Conservation (phyloP, 1,284 basidiomycete species). For the Fomitopsis pinicola region DNA sequence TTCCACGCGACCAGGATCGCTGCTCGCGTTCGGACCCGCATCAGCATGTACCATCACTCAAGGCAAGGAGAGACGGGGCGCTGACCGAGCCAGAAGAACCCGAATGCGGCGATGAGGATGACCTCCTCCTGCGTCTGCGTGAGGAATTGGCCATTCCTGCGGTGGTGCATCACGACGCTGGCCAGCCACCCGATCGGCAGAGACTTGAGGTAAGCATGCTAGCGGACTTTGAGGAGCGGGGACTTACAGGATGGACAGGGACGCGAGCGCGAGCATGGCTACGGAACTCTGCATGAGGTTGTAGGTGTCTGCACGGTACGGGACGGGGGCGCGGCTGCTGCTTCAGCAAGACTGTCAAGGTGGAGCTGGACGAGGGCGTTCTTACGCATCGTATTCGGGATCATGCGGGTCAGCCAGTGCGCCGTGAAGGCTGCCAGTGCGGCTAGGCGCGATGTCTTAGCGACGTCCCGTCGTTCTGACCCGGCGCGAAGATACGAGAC, state of each 20-base stretch:
- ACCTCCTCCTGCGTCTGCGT: conserved; percentile 68
- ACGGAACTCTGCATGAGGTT: conserved; percentile 71
- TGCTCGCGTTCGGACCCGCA: conserved; percentile 7
- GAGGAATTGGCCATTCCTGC: conserved; percentile 48
- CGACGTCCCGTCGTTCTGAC: neutral
- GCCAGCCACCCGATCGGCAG: conserved; percentile 4
- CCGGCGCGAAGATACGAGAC: neutral
- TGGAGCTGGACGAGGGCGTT: neutral
- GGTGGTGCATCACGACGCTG: conserved; percentile 64
- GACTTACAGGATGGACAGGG: conserved; percentile 61
- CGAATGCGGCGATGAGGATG: conserved; percentile 63
- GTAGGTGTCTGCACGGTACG: conserved; percentile 46
- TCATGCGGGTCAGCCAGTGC: conserved; percentile 14
- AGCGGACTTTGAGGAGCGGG: neutral
- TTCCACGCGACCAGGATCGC: conserved; percentile 31
- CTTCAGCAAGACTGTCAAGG: neutral
- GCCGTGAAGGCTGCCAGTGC: conserved; percentile 14
- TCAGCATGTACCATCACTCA: neutral
- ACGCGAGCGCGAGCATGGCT: conserved; percentile 58
- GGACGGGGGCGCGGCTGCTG: neutral
- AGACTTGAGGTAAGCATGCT: conserved; percentile 6
- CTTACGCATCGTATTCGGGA: conserved; percentile 20
- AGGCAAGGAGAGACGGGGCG: neutral
- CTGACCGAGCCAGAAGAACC: conserved; percentile 70
- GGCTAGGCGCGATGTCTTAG: neutral